Base-by-base conservation (phyloP, 2,329 filamentous ascomycete species). In the Penicillium sp. region DNA sequence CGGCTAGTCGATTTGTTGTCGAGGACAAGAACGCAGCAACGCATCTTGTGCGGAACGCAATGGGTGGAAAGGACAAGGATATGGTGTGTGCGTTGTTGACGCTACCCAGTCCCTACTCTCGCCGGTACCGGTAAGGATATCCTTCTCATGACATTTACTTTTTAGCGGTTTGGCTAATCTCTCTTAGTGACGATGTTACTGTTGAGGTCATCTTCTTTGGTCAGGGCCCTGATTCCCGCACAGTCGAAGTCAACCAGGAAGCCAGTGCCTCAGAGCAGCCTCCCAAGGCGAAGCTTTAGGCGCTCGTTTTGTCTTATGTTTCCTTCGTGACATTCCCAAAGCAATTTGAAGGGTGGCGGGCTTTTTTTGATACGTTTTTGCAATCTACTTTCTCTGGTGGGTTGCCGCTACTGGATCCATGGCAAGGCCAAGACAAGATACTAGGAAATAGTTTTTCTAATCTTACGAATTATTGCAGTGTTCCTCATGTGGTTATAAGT, bases 141-240 rank as follows among this genome's bases (percentile, higher is more conserved):
- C 11, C 11, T 14, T 18, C 39, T 29, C n/a, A 42, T 35, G 43
- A 10, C 10, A n/a, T 31, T 29, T 31, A 9, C 22, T 5, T 39
- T 39, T 14, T 35, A 2, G n/a, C 45, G 5, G n/a, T n/a, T 29
- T 45, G n/a, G 32, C 58, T 58, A 58, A 67, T 67, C 46, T 66
- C 44, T 46, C 69, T 74, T 58, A 93, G 91, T 64, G 94, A 99
- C 71, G 94, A 99, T 72, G 78, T 99, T 61, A 99, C 94, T 0
- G 93, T 99, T 16, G 91, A 99, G 74, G 94, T 99, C 59, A 96
- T 99, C 69, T 99, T 99, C 82, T 99, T 99, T 68, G 94, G 94
- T 58, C 85, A 96, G 65, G 85, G 88, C 35, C 70, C 87, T 51
- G 87, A 87, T 71, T 89, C 83, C 31, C 92, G 92, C 35, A 87